Conservation (phyloP, 495 filamentous ascomycete species). For the Hypoxylon perforatum region DNA sequence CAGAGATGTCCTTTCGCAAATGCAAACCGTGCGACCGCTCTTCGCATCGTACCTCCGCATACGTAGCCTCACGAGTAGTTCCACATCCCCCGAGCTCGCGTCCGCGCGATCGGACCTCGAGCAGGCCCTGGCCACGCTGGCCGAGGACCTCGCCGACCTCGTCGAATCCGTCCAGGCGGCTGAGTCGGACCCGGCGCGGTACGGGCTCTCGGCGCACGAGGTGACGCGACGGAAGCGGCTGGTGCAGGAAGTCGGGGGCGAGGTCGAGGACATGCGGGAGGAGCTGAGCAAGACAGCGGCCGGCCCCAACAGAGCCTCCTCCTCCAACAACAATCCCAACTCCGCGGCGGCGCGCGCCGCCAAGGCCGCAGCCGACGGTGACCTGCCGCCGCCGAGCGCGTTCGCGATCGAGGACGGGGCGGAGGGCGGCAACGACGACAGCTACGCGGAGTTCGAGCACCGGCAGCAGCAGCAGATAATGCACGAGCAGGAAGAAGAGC, state of each 20-base stretch:
- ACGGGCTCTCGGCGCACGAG: slow-evolving; percentile 86
- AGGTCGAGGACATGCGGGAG: slow-evolving; percentile 88
- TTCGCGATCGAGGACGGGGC: slow-evolving; percentile 66
- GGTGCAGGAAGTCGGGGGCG: slow-evolving; percentile 87
- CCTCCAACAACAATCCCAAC: too few species aligned
- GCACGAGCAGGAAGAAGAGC: slow-evolving; percentile 91
- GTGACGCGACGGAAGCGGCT: slow-evolving; percentile 82
- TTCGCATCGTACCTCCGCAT: slow-evolving; percentile 97
- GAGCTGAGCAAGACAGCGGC: slow-evolving; percentile 65
- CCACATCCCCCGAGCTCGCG: slow-evolving; percentile 81
- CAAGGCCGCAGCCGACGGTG: slow-evolving; percentile 48
- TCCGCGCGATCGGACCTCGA: slow-evolving; percentile 88
- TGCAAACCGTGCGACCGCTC: slow-evolving; percentile 81
- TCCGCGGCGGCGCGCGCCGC: slow-evolving; percentile 41
- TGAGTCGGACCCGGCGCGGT: slow-evolving; percentile 89
- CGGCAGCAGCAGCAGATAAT: slow-evolving; percentile 91
- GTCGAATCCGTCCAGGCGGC: slow-evolving; percentile 87
- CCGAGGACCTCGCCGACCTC: slow-evolving; percentile 88
- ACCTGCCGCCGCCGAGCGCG: slow-evolving; percentile 76
- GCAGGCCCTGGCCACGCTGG: slow-evolving; percentile 76
- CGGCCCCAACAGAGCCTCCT: slow-evolving; percentile 7
- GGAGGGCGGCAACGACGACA: slow-evolving; percentile 59
- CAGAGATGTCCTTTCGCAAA: slow-evolving; percentile 86
- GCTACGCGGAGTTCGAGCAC: slow-evolving; percentile 90
- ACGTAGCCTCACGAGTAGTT: slow-evolving; percentile 73